Base-by-base conservation (phyloP, 1,284 basidiomycete species). In the Microbotryum saponariae region DNA sequence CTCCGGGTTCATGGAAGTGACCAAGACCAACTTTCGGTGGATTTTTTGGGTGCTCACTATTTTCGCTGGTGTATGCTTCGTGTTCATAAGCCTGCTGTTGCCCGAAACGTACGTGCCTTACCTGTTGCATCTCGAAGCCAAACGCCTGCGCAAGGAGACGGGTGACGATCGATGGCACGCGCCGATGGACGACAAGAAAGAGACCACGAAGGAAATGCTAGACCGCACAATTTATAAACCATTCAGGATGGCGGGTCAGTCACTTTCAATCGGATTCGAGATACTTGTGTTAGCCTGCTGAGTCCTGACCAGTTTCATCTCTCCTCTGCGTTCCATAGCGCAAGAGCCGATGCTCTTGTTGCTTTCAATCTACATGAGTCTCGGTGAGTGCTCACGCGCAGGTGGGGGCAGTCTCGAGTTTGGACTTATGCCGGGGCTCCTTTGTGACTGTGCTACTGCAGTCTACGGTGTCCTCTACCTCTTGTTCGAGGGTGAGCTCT, bases 321-420 rank as follows among this genome's bases (percentile, higher is more conserved):
- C 27, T 27, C 27, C 6, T 27, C 27, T 37, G 37, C 37, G 12
- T 12, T 16, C 14, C 37, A 66, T 90, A 42, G 79, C 83, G 61
- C 76, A 77, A n/a, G 89, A 91, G 73, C 88, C 88, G 0, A 89
- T 91, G 82, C 76, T 91, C 10, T 75, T 86, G 10, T 81, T 83
- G 12, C 76, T 87, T 48, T 89, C 87, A 3, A 37, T 64, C 29
- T 64, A 64, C 60, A 48, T 63, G 58, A 55, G 49, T 10, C 50
- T 64, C 27, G 27, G 27, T 27, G 27, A 27, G 27, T 27, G 27
- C 27, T 27, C 27, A 27, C 27, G 27, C 27, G 27, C 27, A 27
- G 27, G 27, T 27, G 27, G 27, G 27, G 27, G 27, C 27, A 27
- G 27, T 27, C 27, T 27, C 27, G 27, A 27, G 27, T 27, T 5